These are phyloP conservation scores for Torrubiella hemipterigena DNA, from an alignment of 2,329 filamentous ascomycete species.

Conservation along the genomic window DNA sequence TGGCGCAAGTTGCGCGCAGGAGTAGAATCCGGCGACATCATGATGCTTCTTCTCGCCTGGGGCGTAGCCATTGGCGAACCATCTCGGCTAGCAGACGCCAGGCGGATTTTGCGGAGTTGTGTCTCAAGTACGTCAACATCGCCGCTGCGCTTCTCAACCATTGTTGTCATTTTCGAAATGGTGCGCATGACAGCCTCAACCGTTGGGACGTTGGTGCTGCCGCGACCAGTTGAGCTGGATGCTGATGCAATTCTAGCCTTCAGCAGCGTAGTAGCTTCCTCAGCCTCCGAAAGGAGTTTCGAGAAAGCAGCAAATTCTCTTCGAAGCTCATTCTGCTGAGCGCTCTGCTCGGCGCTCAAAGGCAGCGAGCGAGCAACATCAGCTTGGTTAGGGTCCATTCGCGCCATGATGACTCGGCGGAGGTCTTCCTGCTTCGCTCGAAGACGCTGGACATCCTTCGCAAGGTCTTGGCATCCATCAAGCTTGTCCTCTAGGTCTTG, in stretches of 20 bases:
- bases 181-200: constrained; percentile 88
- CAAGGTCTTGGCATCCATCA: constrained; percentile 52
- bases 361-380: constrained; percentile 58
- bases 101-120: constrained; percentile 63
- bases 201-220: constrained; percentile 52
- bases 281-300: constrained; percentile 62
- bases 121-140: constrained; percentile 85
- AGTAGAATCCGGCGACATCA: constrained; percentile 31
- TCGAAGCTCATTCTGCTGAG: constrained; percentile 74
- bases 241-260: constrained; percentile 62
- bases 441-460: constrained; percentile 59
- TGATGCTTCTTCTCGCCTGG: constrained; percentile 21
- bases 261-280: constrained; percentile 68
- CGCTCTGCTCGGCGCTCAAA: constrained; percentile 71
- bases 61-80: constrained; percentile 28
- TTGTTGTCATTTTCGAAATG: constrained; percentile 81
- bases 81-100: constrained; percentile 33
- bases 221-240: constrained; percentile 34
- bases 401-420: constrained; percentile 59
- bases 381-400: constrained; percentile 53
- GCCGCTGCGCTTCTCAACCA: constrained; percentile 82
- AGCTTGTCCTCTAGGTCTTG: constrained; percentile 58
- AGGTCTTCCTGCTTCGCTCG: constrained; percentile 68
- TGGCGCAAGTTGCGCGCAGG: constrained; percentile 29
- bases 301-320: constrained; percentile 64